A percentile compares a stretch with the other conserved stretches of the same genome.
Evolutionary conservation across 495 filamentous ascomycete species (phyloP).

Genomic region (Podospora appendiculata): DNA sequence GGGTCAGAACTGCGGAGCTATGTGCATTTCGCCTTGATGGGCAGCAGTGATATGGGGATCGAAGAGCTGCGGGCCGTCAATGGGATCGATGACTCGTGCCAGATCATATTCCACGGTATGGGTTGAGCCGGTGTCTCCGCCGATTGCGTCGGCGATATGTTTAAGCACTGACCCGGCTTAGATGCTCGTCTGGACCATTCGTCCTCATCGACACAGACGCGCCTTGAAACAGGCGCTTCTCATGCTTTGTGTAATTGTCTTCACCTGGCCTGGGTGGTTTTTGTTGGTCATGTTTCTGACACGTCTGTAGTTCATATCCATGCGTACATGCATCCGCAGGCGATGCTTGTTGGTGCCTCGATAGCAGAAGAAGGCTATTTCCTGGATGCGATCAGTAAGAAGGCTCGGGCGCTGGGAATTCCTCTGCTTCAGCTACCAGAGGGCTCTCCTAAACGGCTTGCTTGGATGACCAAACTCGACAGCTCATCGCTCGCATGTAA

Average conservation of each 20-base stretch:
- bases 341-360: conserved; percentile 44
- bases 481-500: conserved; percentile 60
- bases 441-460: conserved; percentile 48
- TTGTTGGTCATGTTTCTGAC: conserved; percentile 3
- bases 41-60: conserved; percentile 45
- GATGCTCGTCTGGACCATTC: conserved; percentile 50
- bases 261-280: neutral
- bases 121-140: neutral
- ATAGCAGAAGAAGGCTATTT: conserved; percentile 47
- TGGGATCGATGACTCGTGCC: conserved; percentile 46
- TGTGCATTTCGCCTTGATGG: conserved; percentile 53
- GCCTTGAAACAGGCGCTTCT: conserved; percentile 34
- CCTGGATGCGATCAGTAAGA: conserved; percentile 39
- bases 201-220: conserved; percentile 38
- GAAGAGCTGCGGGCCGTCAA: conserved; percentile 47
- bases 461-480: conserved; percentile 73
- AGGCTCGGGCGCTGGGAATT: conserved; percentile 31
- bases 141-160: neutral
- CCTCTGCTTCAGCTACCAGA: conserved; percentile 62
- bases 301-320: conserved; percentile 36
- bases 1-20: conserved; percentile 44
- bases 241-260: conserved; percentile 31
- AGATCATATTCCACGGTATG: conserved; percentile 48
- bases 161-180: conserved; percentile 11
- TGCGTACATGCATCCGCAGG: conserved; percentile 51